Percentiles rank a stretch among this genome's conserved stretches.
These are phyloP conservation scores for Starmerella apicola DNA, from an alignment of 805 yeast genomes.

Conservation along the genomic window DNA sequence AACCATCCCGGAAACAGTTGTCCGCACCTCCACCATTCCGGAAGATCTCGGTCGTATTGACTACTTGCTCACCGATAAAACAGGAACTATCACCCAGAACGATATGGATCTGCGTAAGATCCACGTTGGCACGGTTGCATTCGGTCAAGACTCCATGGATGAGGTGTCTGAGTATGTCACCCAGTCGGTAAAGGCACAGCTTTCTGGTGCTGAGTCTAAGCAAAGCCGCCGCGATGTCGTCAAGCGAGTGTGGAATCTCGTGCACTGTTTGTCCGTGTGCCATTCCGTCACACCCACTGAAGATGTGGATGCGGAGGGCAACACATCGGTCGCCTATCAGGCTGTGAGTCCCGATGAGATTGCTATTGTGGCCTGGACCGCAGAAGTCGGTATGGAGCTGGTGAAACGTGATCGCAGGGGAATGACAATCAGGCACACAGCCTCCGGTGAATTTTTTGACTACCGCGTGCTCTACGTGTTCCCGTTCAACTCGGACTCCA, in stretches of 20 bases:
- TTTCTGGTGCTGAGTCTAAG: constrained; percentile 14
- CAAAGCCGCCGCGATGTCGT: constrained; percentile 50
- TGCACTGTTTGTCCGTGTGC: constrained; percentile 78
- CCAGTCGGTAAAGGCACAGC: constrained; percentile 1
- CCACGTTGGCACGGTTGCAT: constrained; percentile 85
- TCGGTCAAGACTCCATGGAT: constrained; percentile 85
- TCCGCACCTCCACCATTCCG: constrained; percentile 93
- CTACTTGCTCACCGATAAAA: constrained; percentile 81
- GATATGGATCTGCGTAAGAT: constrained; percentile 94
- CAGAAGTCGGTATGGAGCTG: constrained; percentile 68
- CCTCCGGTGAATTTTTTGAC: constrained; percentile 35
- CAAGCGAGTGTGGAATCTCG: constrained; percentile 63
- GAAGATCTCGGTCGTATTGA: constrained; percentile 96
- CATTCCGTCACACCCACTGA: constrained; percentile 94
- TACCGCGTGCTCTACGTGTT: constrained; percentile 70
- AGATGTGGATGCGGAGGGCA: constrained; percentile 27
- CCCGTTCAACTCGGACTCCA: constrained; percentile 92
- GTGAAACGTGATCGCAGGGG: constrained; percentile 70
- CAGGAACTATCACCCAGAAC: constrained; percentile 95
- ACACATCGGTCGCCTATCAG: constrained; percentile 46
- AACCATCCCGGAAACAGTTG: constrained; percentile 74
- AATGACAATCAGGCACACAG: constrained; percentile 53
- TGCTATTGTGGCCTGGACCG: constrained; percentile 90
- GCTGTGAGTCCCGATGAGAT: constrained; percentile 99
- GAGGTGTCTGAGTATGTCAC: constrained; percentile 61